Evolutionary conservation across 257 asterid species (phyloP), one percentile per base, ranked within the genome.

Genomic region (Sherardia arvensis): DNA sequence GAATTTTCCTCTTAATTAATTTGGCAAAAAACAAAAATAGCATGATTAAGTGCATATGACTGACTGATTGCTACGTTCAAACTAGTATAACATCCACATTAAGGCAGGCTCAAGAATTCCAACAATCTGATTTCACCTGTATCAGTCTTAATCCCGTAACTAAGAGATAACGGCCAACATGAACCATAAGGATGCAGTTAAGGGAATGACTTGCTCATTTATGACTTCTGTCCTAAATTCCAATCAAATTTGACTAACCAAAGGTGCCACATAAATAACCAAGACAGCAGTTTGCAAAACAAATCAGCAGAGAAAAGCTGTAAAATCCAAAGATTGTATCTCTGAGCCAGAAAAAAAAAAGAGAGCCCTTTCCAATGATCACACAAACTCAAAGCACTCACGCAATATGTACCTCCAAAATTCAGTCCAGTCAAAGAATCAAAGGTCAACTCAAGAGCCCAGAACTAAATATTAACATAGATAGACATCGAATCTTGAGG

Each of bases 371-470:
- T 30, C 3, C 53, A 61, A 27, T 59, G 55, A 51, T 68, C 62
- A 62, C 20, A 56, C 17, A 55, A 23, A 23, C 58, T 62, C 51
- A 67, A 34, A 72, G 12, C 62, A 45, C 64, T 26, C 9, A 27
- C 17, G 56, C 12, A 26, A 51, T 30, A 65, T 8, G 61, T 53
- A 55, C 17, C 49, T 32, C 32, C 7, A 28, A 67, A 62, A 65
- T 47, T 26, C 47, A 64, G 68, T 55, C 55, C 28, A 60, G 47
- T 17, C 20, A 34, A 10, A 40, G 51, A 58, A 65, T 49, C 51
- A 45, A 65, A 64, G 66, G 61, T 57, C 59, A 62, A 29, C 70
- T 53, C 22, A 43, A 60, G 15, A 53, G 58, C 61, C 73, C 80
- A 75, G 38, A 48, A 65, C 36, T 49, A 67, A 67, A 28, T 69